phyloP scores from a whole-genome alignment of 2,329 filamentous ascomycete genomes.

The Xylariaceae sp. region DNA sequence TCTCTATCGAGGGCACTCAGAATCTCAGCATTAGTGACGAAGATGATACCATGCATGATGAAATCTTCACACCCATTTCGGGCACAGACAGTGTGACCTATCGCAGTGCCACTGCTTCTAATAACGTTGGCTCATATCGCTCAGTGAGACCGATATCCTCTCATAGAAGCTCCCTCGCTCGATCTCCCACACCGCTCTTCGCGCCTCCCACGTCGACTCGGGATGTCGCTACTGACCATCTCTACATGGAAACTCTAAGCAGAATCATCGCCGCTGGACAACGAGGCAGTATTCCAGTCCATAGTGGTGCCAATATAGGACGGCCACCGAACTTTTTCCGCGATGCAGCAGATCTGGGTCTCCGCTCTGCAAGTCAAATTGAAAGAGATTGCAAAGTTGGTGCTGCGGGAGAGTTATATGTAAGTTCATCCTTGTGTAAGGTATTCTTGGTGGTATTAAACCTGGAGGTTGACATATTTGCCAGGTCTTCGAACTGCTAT shows the following conservation, averaged over 20 bases:
- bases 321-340: constrained; percentile 1
- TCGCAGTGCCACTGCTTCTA: not conserved
- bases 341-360: constrained; percentile 15
- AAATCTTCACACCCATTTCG: not conserved
- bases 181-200: not conserved
- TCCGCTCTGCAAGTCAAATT: constrained; percentile 22
- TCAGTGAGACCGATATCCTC: not conserved
- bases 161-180: not conserved
- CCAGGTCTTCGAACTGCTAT: constrained; percentile 52
- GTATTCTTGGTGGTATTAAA: constrained; percentile 48
- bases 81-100: not conserved
- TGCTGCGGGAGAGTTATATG: constrained; percentile 31
- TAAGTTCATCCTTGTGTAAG: constrained; percentile 33
- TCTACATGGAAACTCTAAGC: constrained; percentile 7
- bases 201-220: not conserved
- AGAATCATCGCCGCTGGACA: constrained; percentile 13
- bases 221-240: not conserved
- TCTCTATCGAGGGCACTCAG: not conserved
- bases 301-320: constrained; percentile 8
- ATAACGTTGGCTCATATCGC: not conserved
- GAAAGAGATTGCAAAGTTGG: constrained; percentile 32
- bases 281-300: constrained; percentile 2
- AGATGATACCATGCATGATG: not conserved
- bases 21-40: not conserved
- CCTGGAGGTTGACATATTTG: not conserved